phyloP scores from a whole-genome alignment of 768 basidiomycete genomes.

The Leccinellum luteum region DNA sequence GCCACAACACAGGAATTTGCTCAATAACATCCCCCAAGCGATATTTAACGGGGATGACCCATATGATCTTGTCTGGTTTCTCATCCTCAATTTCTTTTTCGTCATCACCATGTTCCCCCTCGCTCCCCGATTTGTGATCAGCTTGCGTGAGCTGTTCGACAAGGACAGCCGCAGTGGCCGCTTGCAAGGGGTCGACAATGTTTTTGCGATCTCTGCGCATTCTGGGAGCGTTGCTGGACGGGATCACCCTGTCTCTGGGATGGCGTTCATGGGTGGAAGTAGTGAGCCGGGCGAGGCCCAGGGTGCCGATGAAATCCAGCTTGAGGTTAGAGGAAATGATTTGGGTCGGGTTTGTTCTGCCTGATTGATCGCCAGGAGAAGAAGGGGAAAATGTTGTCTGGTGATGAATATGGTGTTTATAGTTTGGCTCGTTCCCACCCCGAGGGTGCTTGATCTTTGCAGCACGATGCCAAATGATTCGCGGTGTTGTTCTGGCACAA shows the following conservation, averaged over 20 bases:
- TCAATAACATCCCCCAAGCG: neutral
- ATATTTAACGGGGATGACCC: neutral
- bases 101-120: neutral
- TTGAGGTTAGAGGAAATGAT: too few relatives aligned
- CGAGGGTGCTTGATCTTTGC: too few relatives aligned
- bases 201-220: neutral
- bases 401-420: too few relatives aligned
- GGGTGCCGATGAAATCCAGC: neutral
- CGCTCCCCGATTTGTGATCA: neutral
- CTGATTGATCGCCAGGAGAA: too few relatives aligned
- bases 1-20: neutral
- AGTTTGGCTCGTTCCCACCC: too few relatives aligned
- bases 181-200: neutral
- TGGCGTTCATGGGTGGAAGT: neutral
- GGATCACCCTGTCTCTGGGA: neutral
- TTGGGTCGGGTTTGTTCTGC: too few relatives aligned
- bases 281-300: neutral
- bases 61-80: neutral
- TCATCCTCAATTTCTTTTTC: rapidly evolving
- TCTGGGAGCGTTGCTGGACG: neutral
- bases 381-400: too few relatives aligned
- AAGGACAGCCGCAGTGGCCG: neutral
- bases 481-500: too few relatives aligned
- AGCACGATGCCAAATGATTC: too few relatives aligned
- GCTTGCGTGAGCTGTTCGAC: neutral